Evolutionary conservation across 2,329 filamentous ascomycete genomes (phyloP), one percentile per base, ranked within the genome.

Genomic region (Penicillium sp.): DNA sequence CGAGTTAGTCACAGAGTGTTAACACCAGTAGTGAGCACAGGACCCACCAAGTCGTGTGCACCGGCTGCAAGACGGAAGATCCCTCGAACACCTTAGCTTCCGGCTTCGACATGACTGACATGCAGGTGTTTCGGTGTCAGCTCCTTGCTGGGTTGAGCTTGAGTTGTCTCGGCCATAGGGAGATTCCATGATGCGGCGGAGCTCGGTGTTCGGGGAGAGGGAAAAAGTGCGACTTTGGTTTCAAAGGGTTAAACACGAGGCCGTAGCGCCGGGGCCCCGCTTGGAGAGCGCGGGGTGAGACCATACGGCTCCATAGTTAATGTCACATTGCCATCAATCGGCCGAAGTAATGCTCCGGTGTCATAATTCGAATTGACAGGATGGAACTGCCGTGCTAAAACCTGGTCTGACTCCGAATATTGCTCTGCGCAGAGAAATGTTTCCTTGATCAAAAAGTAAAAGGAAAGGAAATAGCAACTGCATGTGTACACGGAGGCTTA

Each of bases 81-180:
- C 51, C 19, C 56, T 46, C 19, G 51, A 51, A 44, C 58, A 60
- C 5, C 55, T 45, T 11, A 51, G 50, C 47, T 58, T 60, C 14
- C 55, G 52, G 21, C 28, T 46, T 44, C 58, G 55, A 52, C 55
- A 60, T 34, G 56, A 33, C 24, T 43, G 39, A 34, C 56, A 59
- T 11, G 56, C 56, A 36, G 49, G 42, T 81, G 49, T 52, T 19
- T 52, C 49, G 33, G 49, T 5, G 9, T 52, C 49, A 7, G 9
- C 7, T 24, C 8, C 43, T 10, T 52, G 40, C 31, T 52, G 49
- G 14, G 16, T 10, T 10, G 31, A 33, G 31, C 31, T 24, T 2
- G 42, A n/a, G 42, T 2, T 11, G 6, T 52, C 49, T 40, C 49
- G 49, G 42, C 23, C 49, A 26, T 47, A 31, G 49, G 49, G 39